These are phyloP conservation scores for Colletotrichum ledebouriae DNA, from an alignment of 2,329 filamentous ascomycete genomes.

Conservation along the genomic window DNA sequence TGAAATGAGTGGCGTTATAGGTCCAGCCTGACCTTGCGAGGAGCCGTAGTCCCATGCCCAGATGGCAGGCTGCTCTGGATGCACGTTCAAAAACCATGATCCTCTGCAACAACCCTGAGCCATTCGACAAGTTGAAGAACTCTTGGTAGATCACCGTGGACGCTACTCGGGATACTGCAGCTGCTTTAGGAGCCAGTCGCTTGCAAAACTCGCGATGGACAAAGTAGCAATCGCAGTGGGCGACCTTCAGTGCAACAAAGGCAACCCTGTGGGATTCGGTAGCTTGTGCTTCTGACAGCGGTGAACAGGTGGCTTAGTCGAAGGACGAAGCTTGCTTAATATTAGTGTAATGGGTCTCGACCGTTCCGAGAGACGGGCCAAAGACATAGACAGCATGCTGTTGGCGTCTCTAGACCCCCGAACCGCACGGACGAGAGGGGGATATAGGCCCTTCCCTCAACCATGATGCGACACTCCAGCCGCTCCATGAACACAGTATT, in stretches of 20 bases:
- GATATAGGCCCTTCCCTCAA: constrained; percentile 1
- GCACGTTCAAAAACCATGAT: neutral
- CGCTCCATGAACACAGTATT: neutral
- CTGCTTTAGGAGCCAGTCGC: neutral
- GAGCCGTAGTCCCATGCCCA: constrained; percentile 5
- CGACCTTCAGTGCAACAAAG: too few species aligned
- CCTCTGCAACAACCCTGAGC: neutral
- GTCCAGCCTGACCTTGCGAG: constrained; percentile 17
- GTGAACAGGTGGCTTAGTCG: neutral
- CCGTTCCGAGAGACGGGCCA: neutral
- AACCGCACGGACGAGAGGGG: constrained; percentile 7
- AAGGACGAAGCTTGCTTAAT: neutral
- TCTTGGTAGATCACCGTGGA: constrained; percentile 5
- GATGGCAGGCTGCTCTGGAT: neutral
- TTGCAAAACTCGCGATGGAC: neutral
- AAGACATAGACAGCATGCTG: neutral
- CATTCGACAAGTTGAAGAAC: neutral
- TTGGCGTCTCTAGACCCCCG: neutral
- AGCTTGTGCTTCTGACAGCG: constrained; percentile 14
- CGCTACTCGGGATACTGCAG: constrained; percentile 9
- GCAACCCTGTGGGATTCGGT: neutral
- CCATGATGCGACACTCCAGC: constrained; percentile 5
- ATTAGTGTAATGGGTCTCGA: constrained; percentile 16
- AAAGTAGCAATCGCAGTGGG: neutral
- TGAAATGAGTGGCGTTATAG: constrained; percentile 32